A percentile compares a stretch with the other conserved stretches of the same genome.
Conservation (phyloP, 2,329 filamentous ascomycete species). For the Basipetospora chlamydospora region DNA sequence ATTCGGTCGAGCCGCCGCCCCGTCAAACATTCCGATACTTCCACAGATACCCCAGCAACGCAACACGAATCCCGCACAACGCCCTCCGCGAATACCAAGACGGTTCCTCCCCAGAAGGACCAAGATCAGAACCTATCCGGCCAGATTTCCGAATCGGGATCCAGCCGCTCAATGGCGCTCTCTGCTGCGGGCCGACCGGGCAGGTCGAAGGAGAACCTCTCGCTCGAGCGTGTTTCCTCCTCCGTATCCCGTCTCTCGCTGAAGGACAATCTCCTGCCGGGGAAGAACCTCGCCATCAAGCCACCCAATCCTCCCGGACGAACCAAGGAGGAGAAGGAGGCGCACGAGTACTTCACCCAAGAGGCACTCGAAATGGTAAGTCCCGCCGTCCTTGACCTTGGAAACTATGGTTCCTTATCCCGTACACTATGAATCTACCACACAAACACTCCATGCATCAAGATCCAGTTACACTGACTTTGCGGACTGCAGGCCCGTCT, state of each 20-base stretch:
- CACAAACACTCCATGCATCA: slow-evolving; percentile 1
- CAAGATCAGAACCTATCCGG: too few relatives aligned
- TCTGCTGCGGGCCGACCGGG: background rate
- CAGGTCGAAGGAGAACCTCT: background rate
- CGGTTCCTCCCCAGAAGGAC: background rate
- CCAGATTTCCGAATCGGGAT: too few relatives aligned
- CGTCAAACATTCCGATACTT: background rate
- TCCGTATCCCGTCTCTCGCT: background rate
- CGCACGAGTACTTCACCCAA: slow-evolving; percentile 56
- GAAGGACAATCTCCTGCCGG: background rate
- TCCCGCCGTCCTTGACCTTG: slow-evolving; percentile 6
- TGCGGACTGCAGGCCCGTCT: slow-evolving; percentile 55
- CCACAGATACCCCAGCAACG: background rate
- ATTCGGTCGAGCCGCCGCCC: background rate
- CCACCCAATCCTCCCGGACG: slow-evolving; percentile 7
- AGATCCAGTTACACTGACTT: slow-evolving; percentile 11
- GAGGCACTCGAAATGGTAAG: slow-evolving; percentile 76
- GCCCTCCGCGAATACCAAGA: background rate
- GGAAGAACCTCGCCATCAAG: slow-evolving; percentile 4
- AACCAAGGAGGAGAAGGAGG: slow-evolving; percentile 19
- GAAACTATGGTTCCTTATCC: too few relatives aligned
- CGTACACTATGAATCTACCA: too few relatives aligned
- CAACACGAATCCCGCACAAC: background rate
- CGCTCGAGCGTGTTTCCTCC: background rate
- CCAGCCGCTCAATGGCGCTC: too few relatives aligned